These are phyloP conservation scores for Gonapodya prolifera DNA, from an alignment of 192 early-diverging fungal species.

Conservation along the genomic window DNA sequence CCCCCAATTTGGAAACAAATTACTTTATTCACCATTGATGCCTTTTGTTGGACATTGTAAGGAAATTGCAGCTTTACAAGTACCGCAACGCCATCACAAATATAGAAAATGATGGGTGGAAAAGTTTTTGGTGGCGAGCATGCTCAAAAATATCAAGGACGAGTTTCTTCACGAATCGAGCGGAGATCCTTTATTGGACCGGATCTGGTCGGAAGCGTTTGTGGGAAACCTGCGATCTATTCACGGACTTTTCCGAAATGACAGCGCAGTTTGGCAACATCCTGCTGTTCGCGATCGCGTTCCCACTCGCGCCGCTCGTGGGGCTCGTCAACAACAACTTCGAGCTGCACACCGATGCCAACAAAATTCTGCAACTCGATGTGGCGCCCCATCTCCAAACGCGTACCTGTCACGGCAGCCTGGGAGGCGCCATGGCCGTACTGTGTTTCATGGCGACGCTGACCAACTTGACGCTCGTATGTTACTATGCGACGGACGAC, in stretches of 20 bases:
- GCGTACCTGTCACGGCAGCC: neutral
- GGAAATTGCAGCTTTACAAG: too few species aligned
- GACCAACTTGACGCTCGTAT: neutral
- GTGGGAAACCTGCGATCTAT: neutral
- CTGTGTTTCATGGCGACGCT: neutral
- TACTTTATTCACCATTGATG: too few species aligned
- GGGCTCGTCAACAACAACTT: constrained; percentile 83
- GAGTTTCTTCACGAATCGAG: neutral
- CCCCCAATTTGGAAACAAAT: too few species aligned
- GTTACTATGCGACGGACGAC: neutral
- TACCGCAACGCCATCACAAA: too few species aligned
- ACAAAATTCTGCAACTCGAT: constrained; percentile 65
- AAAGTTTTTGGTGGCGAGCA: neutral
- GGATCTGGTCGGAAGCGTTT: neutral
- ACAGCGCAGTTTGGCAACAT: constrained; percentile 65
- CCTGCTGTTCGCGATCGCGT: constrained; percentile 68
- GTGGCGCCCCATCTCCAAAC: constrained; percentile 4
- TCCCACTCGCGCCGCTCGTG: constrained; percentile 71
- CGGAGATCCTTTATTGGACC: neutral
- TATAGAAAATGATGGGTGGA: too few species aligned
- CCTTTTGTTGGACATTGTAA: too few species aligned
- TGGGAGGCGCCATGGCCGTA: neutral
- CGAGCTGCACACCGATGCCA: constrained; percentile 79
- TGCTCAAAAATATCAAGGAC: neutral
- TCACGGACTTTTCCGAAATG: neutral